These are phyloP conservation scores for Trichosporon sp. DNA, from an alignment of 1,284 basidiomycete genomes.

Conservation along the genomic window DNA sequence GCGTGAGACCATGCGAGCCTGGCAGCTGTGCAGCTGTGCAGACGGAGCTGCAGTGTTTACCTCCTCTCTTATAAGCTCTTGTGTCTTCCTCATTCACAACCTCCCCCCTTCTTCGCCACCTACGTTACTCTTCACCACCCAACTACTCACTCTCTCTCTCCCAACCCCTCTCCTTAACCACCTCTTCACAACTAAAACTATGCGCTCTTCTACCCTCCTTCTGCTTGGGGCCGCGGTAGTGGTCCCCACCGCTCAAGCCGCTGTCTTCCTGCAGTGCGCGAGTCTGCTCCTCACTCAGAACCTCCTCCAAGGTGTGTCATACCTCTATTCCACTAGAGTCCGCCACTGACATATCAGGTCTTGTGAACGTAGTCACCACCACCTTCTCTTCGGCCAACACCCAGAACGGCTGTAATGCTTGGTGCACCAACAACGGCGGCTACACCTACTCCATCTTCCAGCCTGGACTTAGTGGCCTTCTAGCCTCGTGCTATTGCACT, in stretches of 20 bases:
- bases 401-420: conserved; percentile 2
- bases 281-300: background rate
- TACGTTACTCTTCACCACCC: background rate
- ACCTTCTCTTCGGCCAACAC: background rate
- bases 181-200: background rate
- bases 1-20: too few relatives aligned
- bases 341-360: background rate
- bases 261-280: conserved; percentile 7
- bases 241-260: background rate
- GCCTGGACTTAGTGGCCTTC: conserved; percentile 8
- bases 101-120: too few relatives aligned
- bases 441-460: conserved; percentile 6
- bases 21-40: too few relatives aligned
- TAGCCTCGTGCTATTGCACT: conserved; percentile 10
- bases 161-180: background rate
- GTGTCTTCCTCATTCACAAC: too few relatives aligned
- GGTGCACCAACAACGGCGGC: background rate
- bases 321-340: too few relatives aligned
- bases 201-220: background rate
- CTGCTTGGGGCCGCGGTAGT: background rate
- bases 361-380: conserved; percentile 7
- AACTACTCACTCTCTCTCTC: background rate
- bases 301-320: background rate
- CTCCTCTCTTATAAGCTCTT: too few relatives aligned
- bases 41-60: too few relatives aligned